phyloP scores from a whole-genome alignment of 495 filamentous ascomycete species.

The Recurvomyces mirabilis region DNA sequence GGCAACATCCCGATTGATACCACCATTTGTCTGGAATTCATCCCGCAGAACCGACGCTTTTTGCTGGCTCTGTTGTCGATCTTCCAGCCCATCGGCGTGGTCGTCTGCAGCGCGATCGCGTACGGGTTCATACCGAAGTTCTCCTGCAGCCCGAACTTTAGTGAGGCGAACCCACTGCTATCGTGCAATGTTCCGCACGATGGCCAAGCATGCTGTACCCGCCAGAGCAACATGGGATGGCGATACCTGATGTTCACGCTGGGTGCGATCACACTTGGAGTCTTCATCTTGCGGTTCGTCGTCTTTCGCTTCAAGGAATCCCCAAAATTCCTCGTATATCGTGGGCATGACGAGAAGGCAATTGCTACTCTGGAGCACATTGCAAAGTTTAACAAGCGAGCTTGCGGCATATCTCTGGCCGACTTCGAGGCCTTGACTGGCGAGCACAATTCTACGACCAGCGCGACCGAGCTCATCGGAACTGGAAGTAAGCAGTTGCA shows the following conservation, averaged over 20 bases:
- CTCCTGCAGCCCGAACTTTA: constrained; percentile 31
- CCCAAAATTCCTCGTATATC: constrained; percentile 37
- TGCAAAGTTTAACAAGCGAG: constrained; percentile 32
- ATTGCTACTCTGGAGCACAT: constrained; percentile 33
- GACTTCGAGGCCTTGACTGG: constrained; percentile 28
- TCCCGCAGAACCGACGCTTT: constrained; percentile 38
- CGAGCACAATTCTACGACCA: constrained; percentile 20
- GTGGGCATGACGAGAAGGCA: constrained; percentile 35
- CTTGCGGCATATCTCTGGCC: constrained; percentile 27
- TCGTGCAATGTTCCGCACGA: constrained; percentile 28
- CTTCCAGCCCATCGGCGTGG: constrained; percentile 40
- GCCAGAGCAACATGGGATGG: constrained; percentile 43
- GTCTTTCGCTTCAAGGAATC: constrained; percentile 38
- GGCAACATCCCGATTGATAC: constrained; percentile 44
- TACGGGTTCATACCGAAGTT: constrained; percentile 38
- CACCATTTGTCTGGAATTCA: constrained; percentile 39
- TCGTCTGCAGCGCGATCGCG: constrained; percentile 35
- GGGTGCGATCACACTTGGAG: constrained; percentile 33
- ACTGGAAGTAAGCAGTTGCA: constrained; percentile 23
- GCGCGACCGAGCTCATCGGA: constrained; percentile 18
- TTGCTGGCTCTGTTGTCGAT: constrained; percentile 38
- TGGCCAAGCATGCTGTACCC: constrained; percentile 36
- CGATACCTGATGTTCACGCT: constrained; percentile 41
- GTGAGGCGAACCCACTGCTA: constrained; percentile 23
- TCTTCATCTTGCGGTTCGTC: constrained; percentile 37